Evolutionary conservation across 2,329 filamentous ascomycete species (phyloP).

Genomic region (Nemania serpens): DNA sequence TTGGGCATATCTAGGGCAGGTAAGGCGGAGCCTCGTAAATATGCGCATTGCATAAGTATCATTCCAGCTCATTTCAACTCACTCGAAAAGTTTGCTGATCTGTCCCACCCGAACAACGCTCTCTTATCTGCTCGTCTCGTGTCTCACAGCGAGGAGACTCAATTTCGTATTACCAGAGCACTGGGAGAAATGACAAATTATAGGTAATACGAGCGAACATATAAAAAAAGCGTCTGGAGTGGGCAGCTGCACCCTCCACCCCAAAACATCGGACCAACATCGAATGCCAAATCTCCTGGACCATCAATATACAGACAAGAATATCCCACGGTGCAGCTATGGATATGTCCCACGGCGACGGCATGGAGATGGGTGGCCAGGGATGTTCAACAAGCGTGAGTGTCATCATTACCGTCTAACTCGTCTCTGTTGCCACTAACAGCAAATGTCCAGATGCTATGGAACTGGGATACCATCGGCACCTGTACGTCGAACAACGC

Average conservation of each 20-base stretch:
- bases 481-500: slow-evolving; percentile 39
- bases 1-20: not conserved
- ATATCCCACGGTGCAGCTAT: not conserved
- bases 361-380: slow-evolving; percentile 33
- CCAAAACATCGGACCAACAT: not conserved
- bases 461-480: slow-evolving; percentile 51
- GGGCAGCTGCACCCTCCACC: not conserved
- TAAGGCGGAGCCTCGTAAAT: not conserved
- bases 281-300: not conserved
- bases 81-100: not conserved
- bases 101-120: not conserved
- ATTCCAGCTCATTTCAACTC: not conserved
- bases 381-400: slow-evolving; percentile 22
- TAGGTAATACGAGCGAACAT: not conserved
- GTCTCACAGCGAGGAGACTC: not conserved
- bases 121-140: slow-evolving; percentile 9
- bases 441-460: slow-evolving; percentile 46
- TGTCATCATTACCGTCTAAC: not conserved
- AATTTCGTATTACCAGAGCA: not conserved
- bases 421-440: slow-evolving; percentile 20
- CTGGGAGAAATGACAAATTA: too few relatives aligned
- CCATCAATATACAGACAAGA: not conserved
- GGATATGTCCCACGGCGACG: slow-evolving; percentile 14
- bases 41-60: slow-evolving; percentile 6
- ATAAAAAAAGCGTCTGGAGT: slow-evolving; percentile 3